Evolutionary conservation across 2,329 filamentous ascomycete genomes (phyloP), one percentile per base, ranked within the genome.

Genomic region (Fusarium napiforme): DNA sequence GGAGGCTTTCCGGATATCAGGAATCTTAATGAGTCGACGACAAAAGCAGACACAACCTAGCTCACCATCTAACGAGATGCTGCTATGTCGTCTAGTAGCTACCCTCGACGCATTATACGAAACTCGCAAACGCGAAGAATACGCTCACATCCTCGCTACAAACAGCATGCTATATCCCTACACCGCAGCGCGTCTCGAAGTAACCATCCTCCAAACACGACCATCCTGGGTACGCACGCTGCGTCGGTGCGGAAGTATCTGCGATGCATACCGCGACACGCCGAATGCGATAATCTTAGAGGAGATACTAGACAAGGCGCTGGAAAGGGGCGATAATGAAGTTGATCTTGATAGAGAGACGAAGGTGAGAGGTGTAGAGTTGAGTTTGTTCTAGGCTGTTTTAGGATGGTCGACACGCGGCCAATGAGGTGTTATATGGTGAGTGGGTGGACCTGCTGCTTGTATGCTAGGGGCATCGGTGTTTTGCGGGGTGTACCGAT

Each of bases 81-180:
- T 80, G 7, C 46, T 80, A 11, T 73, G 70, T 26, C 78, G 75
- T 21, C 37, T 80, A 9, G 70, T 78, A 53, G 78, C 78, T 0
- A 56, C 67, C 2, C 47, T 80, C 3, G 79, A 79, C 34, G 76
- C 78, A 1, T 26, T 80, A 1, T 74, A 67, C 32, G 72, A 73
- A 26, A 75, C 52, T 23, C 62, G 46, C 18, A 58, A 47, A 2
- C 47, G 67, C 30, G 26, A 49, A 32, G 63, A 70, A 42, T 68
- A 77, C 39, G 37, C 52, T 1, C 69, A 76, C 2, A 65, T 72
- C 1, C 72, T 80, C 4, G 77, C 77, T 1, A 67, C 46, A 21
- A 80, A 80, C 57, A 72, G 69, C n/a, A 72, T 79, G 15, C 45
- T 77, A 2, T 80, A 79, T 32, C 78, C 78, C 3, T 73, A 78